A percentile compares a stretch with the other conserved stretches of the same genome.
Evolutionary conservation across 1,139 yeast species (phyloP).

Genomic region (Hyphopichia buzzinii): DNA sequence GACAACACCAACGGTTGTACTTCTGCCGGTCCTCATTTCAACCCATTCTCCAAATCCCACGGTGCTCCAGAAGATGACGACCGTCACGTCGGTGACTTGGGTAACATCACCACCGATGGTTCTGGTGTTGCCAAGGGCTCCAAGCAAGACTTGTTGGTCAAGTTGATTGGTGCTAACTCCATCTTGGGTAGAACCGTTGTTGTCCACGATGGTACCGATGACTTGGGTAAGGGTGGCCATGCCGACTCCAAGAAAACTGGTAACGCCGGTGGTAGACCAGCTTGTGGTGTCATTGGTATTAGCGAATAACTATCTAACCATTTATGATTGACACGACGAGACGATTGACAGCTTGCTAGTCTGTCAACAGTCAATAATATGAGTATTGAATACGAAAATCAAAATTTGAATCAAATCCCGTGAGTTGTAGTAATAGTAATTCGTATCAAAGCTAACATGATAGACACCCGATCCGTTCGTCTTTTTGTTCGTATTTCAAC

Average conservation of each 20-base stretch:
- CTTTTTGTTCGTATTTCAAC: too few relatives aligned
- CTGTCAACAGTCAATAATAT: too few relatives aligned
- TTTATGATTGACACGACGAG: too few relatives aligned
- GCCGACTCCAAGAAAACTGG: slow-evolving; percentile 96
- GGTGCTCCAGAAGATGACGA: slow-evolving; percentile 89
- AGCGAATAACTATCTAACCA: slow-evolving; percentile 31
- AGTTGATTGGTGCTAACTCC: slow-evolving; percentile 81
- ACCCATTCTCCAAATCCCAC: slow-evolving; percentile 87
- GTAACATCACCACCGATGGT: slow-evolving; percentile 86
- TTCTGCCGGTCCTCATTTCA: slow-evolving; percentile 98
- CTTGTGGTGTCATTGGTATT: slow-evolving; percentile 97
- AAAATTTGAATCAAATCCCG: too few relatives aligned
- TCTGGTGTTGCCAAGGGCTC: slow-evolving; percentile 88
- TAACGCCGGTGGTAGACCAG: slow-evolving; percentile 98
- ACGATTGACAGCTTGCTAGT: too few relatives aligned
- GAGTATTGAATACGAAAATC: too few relatives aligned
- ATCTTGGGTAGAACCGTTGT: slow-evolving; percentile 95
- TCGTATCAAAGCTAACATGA: too few relatives aligned
- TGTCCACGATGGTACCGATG: slow-evolving; percentile 92
- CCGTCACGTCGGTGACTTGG: slow-evolving; percentile 98
- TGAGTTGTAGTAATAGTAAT: too few relatives aligned
- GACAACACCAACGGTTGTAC: slow-evolving; percentile 99
- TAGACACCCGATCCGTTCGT: too few relatives aligned
- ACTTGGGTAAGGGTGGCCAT: slow-evolving; percentile 94
- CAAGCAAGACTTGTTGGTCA: slow-evolving; percentile 71